phyloP scores from a whole-genome alignment of 2,329 filamentous ascomycete genomes.

The Paraconiothyrium brasiliense region DNA sequence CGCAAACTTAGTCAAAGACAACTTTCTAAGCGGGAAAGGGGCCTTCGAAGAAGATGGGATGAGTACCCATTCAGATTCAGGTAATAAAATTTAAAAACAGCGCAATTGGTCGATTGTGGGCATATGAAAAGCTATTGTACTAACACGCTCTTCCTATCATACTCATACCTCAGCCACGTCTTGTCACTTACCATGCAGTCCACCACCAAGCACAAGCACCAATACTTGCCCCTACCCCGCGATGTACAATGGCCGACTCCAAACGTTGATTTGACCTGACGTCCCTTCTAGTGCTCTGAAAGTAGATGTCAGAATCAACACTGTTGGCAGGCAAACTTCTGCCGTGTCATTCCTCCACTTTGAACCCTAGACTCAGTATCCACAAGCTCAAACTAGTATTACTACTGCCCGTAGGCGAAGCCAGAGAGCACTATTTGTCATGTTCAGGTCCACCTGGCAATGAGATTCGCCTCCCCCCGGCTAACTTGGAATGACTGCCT shows the following conservation, averaged over 20 bases:
- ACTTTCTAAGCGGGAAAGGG: too few relatives aligned
- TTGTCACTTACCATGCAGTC: not conserved
- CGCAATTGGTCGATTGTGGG: not conserved
- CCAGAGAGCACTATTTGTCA: too few relatives aligned
- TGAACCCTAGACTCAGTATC: too few relatives aligned
- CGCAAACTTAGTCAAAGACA: too few relatives aligned
- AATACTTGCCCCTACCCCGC: slow-evolving; percentile 7
- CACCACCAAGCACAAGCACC: not conserved
- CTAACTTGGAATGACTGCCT: too few relatives aligned
- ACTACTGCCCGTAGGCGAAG: too few relatives aligned
- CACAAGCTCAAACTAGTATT: too few relatives aligned
- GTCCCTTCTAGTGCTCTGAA: not conserved
- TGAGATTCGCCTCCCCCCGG: too few relatives aligned
- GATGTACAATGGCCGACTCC: slow-evolving; percentile 7
- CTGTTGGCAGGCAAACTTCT: too few relatives aligned
- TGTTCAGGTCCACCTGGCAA: too few relatives aligned
- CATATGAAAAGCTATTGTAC: not conserved
- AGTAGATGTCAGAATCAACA: too few relatives aligned
- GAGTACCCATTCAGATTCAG: not conserved
- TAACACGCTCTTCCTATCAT: not conserved
- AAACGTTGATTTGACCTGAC: slow-evolving; percentile 6
- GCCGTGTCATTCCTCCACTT: too few relatives aligned
- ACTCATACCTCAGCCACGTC: not conserved
- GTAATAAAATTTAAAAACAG: not conserved
- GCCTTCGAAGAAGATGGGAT: not conserved